Evolutionary conservation across 768 basidiomycete species (phyloP), one percentile per base, ranked within the genome.

Genomic region (Serendipita sp.): DNA sequence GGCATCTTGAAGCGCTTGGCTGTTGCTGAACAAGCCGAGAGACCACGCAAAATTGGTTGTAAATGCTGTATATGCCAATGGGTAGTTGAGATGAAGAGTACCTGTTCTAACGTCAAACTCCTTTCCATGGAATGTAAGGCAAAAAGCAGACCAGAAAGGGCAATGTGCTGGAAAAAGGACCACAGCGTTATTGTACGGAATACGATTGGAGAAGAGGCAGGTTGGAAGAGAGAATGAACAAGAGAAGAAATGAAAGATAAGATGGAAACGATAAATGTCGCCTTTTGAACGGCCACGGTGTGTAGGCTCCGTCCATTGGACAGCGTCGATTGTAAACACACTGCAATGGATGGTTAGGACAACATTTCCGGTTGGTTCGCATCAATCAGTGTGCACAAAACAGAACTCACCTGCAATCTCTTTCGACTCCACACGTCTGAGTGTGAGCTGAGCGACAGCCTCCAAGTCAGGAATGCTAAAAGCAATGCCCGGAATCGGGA

Each of bases 391-490:
- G 42, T 20, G 42, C 11, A 42, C 42, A 42, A 20, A 20, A 20
- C 17, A 48, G 3, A 17, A n/a, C 53, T 22, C 28, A 58, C 53
- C 53, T 20, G 85, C 89, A 65, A 89, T 77, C 5, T 81, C 71
- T 53, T 86, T 84, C 3, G 89, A 88, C 56, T 76, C 74, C 33
- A 82, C 79, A 65, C 89, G 82, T 2, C 76, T 80, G 42, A 95
- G 78, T 3, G 83, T 80, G 61, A 97, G 74, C 67, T 91, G 87
- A 0, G 84, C 92, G 68, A 82, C 92, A 17, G 88, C 92, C 71
- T 97, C 92, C 3, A 97, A 78, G 72, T 99, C 89, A 3, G 95
- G 95, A 41, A 99, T 86, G 43, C 77, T 74, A 72, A 84, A 99
- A 0, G 89, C 91, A 60, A 95, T 88, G 22, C 72, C 72, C 0